These are phyloP conservation scores for Picea abies DNA, from an alignment of 83 land plant genomes.

Conservation along the genomic window DNA sequence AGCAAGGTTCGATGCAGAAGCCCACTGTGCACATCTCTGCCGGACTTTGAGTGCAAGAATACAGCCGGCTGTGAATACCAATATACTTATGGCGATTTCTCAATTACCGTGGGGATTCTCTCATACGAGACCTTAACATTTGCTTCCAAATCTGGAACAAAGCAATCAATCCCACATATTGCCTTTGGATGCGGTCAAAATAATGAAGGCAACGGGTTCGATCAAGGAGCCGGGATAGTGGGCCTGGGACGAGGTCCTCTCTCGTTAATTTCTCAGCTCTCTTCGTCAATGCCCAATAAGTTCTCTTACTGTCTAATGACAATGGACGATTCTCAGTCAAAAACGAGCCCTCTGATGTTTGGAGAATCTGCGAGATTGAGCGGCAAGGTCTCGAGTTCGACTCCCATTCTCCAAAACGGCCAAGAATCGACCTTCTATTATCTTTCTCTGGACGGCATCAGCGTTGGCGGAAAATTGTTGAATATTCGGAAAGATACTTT, in stretches of 20 bases:
- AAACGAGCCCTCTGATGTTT: background rate
- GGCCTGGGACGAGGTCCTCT: slow-evolving; percentile 37
- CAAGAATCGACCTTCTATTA: background rate
- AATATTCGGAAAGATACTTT: background rate
- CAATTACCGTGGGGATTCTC: slow-evolving; percentile 30
- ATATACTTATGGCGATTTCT: slow-evolving; percentile 27
- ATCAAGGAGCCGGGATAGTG: slow-evolving; percentile 31
- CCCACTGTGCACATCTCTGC: slow-evolving; percentile 1
- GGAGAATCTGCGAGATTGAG: background rate
- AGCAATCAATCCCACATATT: background rate
- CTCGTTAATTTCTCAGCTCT: background rate
- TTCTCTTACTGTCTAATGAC: slow-evolving; percentile 12
- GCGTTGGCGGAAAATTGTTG: background rate
- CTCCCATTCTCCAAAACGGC: background rate
- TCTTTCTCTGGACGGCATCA: background rate
- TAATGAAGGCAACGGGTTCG: slow-evolving; percentile 16
- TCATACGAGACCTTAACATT: slow-evolving; percentile 42
- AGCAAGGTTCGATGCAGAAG: background rate
- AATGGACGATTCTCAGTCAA: background rate
- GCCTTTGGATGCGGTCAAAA: slow-evolving; percentile 46
- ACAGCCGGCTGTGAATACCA: slow-evolving; percentile 11
- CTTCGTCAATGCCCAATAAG: background rate
- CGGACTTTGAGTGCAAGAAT: background rate
- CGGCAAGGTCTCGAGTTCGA: background rate
- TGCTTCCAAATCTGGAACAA: background rate